Percentiles rank a stretch among this genome's conserved stretches.
These are phyloP conservation scores for Tolypocladium endophyticum DNA, from an alignment of 2,329 filamentous ascomycete genomes.

Conservation along the genomic window DNA sequence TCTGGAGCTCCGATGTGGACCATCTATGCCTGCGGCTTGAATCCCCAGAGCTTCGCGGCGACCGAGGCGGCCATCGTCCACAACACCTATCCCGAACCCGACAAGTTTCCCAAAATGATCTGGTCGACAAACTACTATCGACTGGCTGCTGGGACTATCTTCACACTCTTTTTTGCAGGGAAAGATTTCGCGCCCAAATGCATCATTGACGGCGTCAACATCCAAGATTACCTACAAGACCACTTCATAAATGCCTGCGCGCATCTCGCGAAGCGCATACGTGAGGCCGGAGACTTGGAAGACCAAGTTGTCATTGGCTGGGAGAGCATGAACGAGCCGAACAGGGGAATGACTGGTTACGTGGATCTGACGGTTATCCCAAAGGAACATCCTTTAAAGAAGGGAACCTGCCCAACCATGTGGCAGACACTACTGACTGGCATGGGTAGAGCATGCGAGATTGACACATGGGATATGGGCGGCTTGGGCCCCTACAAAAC, in stretches of 20 bases:
- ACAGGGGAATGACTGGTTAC: constrained; percentile 76
- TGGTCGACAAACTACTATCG: constrained; percentile 97
- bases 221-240: constrained; percentile 85
- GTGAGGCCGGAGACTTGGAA: constrained; percentile 82
- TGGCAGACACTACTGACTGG: constrained; percentile 91
- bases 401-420: constrained; percentile 84
- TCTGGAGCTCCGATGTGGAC: constrained; percentile 98
- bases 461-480: constrained; percentile 89
- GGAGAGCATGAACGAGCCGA: constrained; percentile 95
- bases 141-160: constrained; percentile 79
- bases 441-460: constrained; percentile 81
- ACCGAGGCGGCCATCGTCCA: constrained; percentile 93
- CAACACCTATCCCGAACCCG: constrained; percentile 80
- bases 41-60: constrained; percentile 72
- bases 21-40: constrained; percentile 82
- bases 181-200: constrained; percentile 91
- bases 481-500: constrained; percentile 86
- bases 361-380: constrained; percentile 74
- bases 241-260: constrained; percentile 75
- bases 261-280: constrained; percentile 73
- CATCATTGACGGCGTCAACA: constrained; percentile 88
- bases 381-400: constrained; percentile 78
- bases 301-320: constrained; percentile 84
- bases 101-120: constrained; percentile 93
- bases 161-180: constrained; percentile 88